Percentiles rank a stretch among this genome's conserved stretches.
Conservation (phyloP, 305 asterid genomes). For the Fraxinus dipetala region DNA sequence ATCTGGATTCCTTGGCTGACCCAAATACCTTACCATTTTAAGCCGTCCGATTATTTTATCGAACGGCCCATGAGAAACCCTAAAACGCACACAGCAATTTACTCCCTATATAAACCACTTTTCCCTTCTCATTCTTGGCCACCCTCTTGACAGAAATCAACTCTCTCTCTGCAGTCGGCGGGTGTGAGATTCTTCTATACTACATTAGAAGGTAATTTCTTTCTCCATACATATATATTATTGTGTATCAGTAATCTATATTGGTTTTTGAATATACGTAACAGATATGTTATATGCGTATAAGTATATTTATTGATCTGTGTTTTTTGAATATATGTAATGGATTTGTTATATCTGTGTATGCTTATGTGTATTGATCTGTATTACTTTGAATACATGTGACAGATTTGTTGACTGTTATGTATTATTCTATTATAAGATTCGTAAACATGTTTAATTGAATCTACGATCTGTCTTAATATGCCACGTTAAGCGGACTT, state of each 20-base stretch:
- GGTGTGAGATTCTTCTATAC: neutral
- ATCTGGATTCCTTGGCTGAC: neutral
- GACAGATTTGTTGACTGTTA: neutral
- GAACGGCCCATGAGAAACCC: neutral
- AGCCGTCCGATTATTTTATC: neutral
- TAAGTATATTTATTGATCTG: neutral
- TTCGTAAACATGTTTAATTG: neutral
- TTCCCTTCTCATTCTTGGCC: neutral
- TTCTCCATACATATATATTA: neutral
- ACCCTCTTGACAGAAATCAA: neutral
- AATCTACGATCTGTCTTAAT: neutral
- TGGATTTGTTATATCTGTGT: neutral
- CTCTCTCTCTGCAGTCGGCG: neutral
- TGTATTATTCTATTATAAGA: neutral
- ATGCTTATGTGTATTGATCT: neutral
- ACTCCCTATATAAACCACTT: neutral
- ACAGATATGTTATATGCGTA: neutral
- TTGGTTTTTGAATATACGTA: neutral
- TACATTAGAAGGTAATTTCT: neutral
- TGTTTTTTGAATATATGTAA: neutral
- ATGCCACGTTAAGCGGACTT: neutral
- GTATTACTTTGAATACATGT: neutral
- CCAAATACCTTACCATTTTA: neutral
- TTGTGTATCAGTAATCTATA: neutral
- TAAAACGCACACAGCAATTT: neutral